Evolutionary conservation across 371 early-diverging fungal species (phyloP).

Genomic region (Mucor circinelloides): DNA sequence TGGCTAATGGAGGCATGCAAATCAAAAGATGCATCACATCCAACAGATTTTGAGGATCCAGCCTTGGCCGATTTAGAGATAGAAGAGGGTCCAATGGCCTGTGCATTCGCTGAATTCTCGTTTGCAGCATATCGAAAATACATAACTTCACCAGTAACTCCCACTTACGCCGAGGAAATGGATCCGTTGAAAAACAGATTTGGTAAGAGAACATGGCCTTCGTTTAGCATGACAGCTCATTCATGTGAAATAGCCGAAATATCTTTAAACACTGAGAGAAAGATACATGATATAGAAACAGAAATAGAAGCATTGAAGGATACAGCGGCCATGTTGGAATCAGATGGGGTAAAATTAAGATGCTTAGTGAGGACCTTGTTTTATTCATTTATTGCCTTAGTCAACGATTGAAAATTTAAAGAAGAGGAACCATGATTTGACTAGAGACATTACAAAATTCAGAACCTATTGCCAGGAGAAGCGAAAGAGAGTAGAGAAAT

Average conservation of each 20-base stretch:
- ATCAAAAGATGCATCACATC: neutral
- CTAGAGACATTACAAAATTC: neutral
- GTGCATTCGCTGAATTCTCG: neutral
- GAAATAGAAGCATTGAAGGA: neutral
- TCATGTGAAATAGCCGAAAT: neutral
- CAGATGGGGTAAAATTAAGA: neutral
- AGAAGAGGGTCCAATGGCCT: neutral
- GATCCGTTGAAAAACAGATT: neutral
- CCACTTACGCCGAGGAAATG: neutral
- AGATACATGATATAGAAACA: neutral
- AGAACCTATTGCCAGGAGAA: neutral
- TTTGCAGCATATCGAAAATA: neutral
- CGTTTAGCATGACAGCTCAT: neutral
- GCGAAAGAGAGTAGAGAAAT: neutral
- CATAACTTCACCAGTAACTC: neutral
- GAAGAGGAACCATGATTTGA: neutral
- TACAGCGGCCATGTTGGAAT: neutral
- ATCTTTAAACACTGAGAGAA: neutral
- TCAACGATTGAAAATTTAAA: neutral
- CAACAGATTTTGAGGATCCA: neutral
- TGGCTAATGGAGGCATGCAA: constrained; percentile 9
- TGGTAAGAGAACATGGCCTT: neutral
- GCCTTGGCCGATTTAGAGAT: neutral
- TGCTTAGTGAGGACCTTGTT: neutral
- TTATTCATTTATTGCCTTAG: neutral